These are phyloP conservation scores for Pyronema domesticum DNA, from an alignment of 495 filamentous ascomycete genomes.

Conservation along the genomic window DNA sequence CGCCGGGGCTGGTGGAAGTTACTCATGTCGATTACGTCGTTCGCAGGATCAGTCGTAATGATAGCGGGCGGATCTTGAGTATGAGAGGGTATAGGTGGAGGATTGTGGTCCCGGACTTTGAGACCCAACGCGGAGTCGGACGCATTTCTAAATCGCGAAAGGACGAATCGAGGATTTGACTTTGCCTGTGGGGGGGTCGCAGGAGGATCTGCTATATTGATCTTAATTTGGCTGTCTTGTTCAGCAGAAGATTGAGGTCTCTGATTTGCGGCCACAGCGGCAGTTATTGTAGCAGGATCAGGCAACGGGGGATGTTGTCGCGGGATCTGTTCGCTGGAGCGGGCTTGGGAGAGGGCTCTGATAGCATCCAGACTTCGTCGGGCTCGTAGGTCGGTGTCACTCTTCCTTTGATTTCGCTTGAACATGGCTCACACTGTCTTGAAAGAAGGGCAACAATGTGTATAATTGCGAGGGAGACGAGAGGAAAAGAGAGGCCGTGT, in stretches of 20 bases:
- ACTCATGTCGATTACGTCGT: constrained; percentile 31
- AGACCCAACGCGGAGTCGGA: constrained; percentile 79
- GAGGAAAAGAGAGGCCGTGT: too few species aligned
- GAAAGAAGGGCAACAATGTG: too few species aligned
- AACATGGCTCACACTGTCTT: constrained; percentile 12
- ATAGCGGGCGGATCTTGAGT: constrained; percentile 47
- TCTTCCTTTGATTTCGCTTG: constrained; percentile 22
- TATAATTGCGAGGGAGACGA: too few species aligned
- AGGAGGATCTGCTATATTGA: too few species aligned
- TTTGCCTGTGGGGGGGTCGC: too few species aligned
- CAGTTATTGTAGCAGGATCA: constrained; percentile 16
- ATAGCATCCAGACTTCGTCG: constrained; percentile 21
- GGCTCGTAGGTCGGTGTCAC: constrained; percentile 21
- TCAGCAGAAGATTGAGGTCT: not conserved
- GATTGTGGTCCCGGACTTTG: constrained; percentile 50
- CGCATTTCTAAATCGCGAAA: constrained; percentile 80
- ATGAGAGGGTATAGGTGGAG: constrained; percentile 12
- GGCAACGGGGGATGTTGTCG: constrained; percentile 8
- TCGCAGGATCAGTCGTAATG: constrained; percentile 79
- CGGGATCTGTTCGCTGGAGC: constrained; percentile 29
- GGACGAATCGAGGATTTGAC: constrained; percentile 48
- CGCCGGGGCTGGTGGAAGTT: constrained; percentile 7
- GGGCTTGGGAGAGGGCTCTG: constrained; percentile 19
- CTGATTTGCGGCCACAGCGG: not conserved
- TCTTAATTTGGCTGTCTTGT: not conserved